phyloP scores from a whole-genome alignment of 2,329 filamentous ascomycete species.

The Pseudogymnoascus sp. region DNA sequence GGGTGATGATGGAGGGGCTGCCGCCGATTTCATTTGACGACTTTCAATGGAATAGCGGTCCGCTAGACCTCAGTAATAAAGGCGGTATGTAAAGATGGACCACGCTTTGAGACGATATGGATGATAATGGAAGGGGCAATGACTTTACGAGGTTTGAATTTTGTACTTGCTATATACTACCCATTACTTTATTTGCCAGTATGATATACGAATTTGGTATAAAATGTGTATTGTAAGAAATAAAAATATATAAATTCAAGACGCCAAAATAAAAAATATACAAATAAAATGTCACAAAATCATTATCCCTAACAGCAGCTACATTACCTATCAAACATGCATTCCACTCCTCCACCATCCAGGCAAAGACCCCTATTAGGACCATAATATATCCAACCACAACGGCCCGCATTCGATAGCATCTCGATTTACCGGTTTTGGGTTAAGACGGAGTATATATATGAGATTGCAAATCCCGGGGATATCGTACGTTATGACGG shows the following conservation, averaged over 20 bases:
- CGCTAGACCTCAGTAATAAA: background rate
- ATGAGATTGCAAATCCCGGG: background rate
- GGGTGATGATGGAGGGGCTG: constrained; percentile 20
- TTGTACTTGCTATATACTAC: background rate
- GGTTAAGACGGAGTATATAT: background rate
- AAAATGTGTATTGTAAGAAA: background rate
- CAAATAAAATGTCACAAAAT: background rate
- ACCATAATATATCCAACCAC: background rate
- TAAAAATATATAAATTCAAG: background rate
- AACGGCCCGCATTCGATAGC: background rate
- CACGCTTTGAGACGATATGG: background rate
- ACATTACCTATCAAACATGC: background rate
- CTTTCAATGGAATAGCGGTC: background rate
- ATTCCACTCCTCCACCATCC: no score
- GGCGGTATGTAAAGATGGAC: background rate
- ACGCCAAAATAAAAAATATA: background rate
- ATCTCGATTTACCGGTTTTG: background rate
- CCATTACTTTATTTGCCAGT: background rate
- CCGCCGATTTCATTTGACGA: background rate
- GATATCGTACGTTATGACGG: background rate
- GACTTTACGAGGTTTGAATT: background rate
- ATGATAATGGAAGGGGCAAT: background rate
- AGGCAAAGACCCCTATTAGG: background rate
- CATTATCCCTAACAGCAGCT: background rate
- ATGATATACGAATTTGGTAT: background rate